Percentiles rank a stretch among this genome's conserved stretches.
These are phyloP conservation scores for Craterostigma plantagineum DNA, from an alignment of 257 asterid genomes.

Conservation along the genomic window DNA sequence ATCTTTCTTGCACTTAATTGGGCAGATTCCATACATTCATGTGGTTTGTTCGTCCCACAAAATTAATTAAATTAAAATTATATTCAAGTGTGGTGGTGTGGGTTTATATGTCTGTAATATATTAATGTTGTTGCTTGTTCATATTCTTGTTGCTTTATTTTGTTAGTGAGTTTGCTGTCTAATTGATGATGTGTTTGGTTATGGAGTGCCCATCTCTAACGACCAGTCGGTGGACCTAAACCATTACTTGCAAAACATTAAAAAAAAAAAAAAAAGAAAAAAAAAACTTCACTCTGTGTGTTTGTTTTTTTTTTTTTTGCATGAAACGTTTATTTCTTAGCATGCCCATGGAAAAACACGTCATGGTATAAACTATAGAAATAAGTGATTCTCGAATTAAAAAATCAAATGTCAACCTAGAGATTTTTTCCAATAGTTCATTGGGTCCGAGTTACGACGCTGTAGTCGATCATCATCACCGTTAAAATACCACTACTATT, in stretches of 20 bases:
- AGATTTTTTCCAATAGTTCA: too few relatives aligned
- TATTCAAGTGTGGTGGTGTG: not conserved
- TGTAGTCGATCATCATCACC: too few relatives aligned
- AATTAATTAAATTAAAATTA: not conserved
- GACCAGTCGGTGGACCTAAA: slow-evolving; percentile 94
- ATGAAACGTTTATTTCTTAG: too few relatives aligned
- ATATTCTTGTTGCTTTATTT: slow-evolving; percentile 40
- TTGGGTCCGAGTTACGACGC: too few relatives aligned
- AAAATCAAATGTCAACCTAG: too few relatives aligned
- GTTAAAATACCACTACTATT: too few relatives aligned
- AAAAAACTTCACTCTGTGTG: slow-evolving; percentile 9
- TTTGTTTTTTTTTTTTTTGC: too few relatives aligned
- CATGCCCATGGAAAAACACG: too few relatives aligned
- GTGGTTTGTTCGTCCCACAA: slow-evolving; percentile 1
- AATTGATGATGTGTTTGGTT: slow-evolving; percentile 72
- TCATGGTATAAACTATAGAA: too few relatives aligned
- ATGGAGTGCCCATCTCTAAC: slow-evolving; percentile 83
- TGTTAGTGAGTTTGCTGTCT: slow-evolving; percentile 18
- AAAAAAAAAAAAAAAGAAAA: too few relatives aligned
- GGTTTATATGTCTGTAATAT: slow-evolving; percentile 8
- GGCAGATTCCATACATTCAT: too few relatives aligned
- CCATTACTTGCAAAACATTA: slow-evolving; percentile 35
- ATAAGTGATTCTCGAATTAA: too few relatives aligned
- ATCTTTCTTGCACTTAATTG: slow-evolving; percentile 8
- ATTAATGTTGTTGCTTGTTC: slow-evolving; percentile 16